Conservation (phyloP, 208 protist species). For the Crithidia sp. region DNA sequence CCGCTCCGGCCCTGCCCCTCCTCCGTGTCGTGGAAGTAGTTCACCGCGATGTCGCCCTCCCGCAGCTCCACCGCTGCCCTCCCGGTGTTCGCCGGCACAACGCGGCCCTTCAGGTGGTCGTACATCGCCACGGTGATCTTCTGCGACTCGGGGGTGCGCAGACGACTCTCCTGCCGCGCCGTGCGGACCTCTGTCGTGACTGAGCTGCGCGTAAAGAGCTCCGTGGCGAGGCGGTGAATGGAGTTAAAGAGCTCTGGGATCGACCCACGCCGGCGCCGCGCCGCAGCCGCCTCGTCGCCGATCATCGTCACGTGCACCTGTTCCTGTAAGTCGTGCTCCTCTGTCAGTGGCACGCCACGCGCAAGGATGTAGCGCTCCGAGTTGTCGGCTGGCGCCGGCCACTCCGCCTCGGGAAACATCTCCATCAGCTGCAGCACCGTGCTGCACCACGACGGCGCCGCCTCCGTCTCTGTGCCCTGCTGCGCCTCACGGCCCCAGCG, state of each 20-base stretch:
- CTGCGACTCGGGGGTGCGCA: conserved; percentile 22
- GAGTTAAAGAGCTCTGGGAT: conserved; percentile 43
- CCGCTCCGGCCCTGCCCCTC: not conserved
- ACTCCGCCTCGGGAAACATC: conserved; percentile 42
- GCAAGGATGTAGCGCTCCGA: conserved; percentile 38
- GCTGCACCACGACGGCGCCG: conserved; percentile 54
- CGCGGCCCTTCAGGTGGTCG: conserved; percentile 36
- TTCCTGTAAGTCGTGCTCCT: conserved; percentile 17
- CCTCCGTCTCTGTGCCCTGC: conserved; percentile 42
- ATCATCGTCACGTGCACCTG: conserved; percentile 18
- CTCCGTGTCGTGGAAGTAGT: conserved; percentile 30
- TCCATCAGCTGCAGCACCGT: conserved; percentile 66
- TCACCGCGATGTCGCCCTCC: conserved; percentile 25
- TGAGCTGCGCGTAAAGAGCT: conserved; percentile 28
- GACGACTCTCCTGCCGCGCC: conserved; percentile 23
- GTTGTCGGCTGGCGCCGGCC: conserved; percentile 45
- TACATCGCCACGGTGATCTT: conserved; percentile 32
- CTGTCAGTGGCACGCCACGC: conserved; percentile 36
- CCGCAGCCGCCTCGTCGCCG: conserved; percentile 15
- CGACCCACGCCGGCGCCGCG: conserved; percentile 23
- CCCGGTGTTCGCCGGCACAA: conserved; percentile 42
- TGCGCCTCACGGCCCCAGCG: conserved; percentile 69
- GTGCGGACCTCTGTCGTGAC: conserved; percentile 27
- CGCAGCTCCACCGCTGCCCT: conserved; percentile 28
- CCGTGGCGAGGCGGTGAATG: conserved; percentile 43